A percentile compares a stretch with the other conserved stretches of the same genome.
These are phyloP conservation scores for Bisporella sp. DNA, from an alignment of 2,329 filamentous ascomycete species.

Conservation along the genomic window DNA sequence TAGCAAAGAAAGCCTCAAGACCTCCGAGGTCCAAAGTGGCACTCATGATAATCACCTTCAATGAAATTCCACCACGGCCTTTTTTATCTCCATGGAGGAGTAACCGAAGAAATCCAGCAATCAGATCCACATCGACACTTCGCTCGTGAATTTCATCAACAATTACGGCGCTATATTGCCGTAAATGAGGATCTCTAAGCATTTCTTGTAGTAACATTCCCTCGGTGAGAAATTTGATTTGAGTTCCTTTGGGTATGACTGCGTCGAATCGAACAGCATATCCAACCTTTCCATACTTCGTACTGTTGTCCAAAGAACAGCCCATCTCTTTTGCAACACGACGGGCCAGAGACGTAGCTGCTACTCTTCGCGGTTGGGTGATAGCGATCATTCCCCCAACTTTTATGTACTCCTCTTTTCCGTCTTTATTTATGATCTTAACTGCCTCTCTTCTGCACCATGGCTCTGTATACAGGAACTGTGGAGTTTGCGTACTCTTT, in stretches of 20 bases:
- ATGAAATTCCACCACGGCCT: conserved; percentile 61
- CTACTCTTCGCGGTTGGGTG: conserved; percentile 89
- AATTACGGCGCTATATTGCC: conserved; percentile 80
- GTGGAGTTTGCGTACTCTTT: conserved; percentile 94
- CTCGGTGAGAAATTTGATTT: conserved; percentile 91
- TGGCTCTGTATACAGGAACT: conserved; percentile 71
- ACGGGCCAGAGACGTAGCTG: conserved; percentile 82
- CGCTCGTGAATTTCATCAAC: conserved; percentile 97
- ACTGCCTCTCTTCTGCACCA: conserved; percentile 66
- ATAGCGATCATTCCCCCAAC: conserved; percentile 83
- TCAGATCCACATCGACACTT: conserved; percentile 86
- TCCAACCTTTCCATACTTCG: conserved; percentile 56
- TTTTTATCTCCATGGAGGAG: conserved; percentile 57
- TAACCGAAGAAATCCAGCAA: conserved; percentile 81
- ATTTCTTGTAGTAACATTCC: conserved; percentile 95
- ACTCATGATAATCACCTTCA: conserved; percentile 96
- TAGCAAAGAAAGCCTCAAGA: conserved; percentile 66
- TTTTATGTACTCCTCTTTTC: conserved; percentile 35
- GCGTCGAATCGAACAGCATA: conserved; percentile 96
- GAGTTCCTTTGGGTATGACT: conserved; percentile 70
- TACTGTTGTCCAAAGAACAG: conserved; percentile 51
- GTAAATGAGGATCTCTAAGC: conserved; percentile 73
- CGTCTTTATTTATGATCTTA: conserved; percentile 32
- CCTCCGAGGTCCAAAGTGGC: conserved; percentile 85
- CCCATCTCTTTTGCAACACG: conserved; percentile 83